phyloP scores from a whole-genome alignment of 2,329 filamentous ascomycete genomes.

The Ceratocystiopsis sp. region DNA sequence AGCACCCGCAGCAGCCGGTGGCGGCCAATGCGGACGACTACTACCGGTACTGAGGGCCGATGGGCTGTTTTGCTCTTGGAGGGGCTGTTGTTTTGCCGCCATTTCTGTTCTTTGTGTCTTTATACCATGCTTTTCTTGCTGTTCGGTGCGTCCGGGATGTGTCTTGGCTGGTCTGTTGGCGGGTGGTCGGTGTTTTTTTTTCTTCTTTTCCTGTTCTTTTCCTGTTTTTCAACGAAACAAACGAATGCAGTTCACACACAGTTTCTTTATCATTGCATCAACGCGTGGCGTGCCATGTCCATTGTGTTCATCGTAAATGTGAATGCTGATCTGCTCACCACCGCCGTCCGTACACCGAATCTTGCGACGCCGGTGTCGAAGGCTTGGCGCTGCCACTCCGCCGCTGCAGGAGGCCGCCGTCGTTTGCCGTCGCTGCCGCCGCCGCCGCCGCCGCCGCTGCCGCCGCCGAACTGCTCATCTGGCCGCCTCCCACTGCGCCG shows the following conservation, averaged over 20 bases:
- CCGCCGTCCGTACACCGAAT: slow-evolving; percentile 6
- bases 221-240: too few relatives aligned
- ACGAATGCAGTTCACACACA: too few relatives aligned
- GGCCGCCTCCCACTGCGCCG: background rate
- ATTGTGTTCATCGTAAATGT: background rate
- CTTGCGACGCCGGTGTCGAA: background rate
- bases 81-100: background rate
- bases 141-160: too few relatives aligned
- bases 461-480: background rate
- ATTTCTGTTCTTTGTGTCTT: background rate
- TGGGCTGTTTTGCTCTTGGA: slow-evolving; percentile 4
- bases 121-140: too few relatives aligned
- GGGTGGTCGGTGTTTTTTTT: background rate
- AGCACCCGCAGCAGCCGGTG: slow-evolving; percentile 18
- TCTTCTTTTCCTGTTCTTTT: background rate
- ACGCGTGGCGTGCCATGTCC: too few relatives aligned
- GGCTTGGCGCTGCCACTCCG: background rate
- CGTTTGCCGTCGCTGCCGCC: background rate
- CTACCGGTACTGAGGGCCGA: slow-evolving; percentile 27
- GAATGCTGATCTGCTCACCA: slow-evolving; percentile 2
- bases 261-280: background rate
- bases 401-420: slow-evolving; percentile 1
- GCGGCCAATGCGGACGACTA: slow-evolving; percentile 34
- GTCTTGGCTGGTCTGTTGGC: background rate
- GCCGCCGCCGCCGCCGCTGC: background rate